Conservation (phyloP, 164 flowering plant genomes). For the Piper longum region DNA sequence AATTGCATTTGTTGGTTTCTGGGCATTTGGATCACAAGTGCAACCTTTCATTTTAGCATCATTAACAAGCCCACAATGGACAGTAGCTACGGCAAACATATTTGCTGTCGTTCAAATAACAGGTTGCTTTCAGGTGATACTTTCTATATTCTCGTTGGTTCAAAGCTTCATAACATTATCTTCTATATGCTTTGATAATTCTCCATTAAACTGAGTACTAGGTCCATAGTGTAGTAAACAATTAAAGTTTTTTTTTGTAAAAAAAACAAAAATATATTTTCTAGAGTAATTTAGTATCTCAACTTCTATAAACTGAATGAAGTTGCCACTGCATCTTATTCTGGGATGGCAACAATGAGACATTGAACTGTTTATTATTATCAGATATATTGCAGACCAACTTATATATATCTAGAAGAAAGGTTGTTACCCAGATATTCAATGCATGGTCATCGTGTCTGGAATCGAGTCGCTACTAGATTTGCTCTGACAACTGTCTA, state of each 20-base stretch:
- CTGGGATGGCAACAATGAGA: no score
- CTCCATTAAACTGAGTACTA: no score
- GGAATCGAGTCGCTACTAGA: constrained; percentile 9
- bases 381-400: constrained; percentile 61
- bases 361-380: background rate
- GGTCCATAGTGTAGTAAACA: no score
- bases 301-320: no score
- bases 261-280: no score
- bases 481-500: constrained; percentile 21
- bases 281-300: no score
- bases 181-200: no score
- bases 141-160: background rate
- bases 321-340: no score
- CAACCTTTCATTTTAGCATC: constrained; percentile 44
- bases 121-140: constrained; percentile 51
- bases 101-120: constrained; percentile 47
- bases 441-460: background rate
- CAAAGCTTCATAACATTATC: no score
- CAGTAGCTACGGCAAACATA: constrained; percentile 41
- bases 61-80: constrained; percentile 38
- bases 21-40: constrained; percentile 56
- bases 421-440: constrained; percentile 8
- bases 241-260: no score
- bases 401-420: constrained; percentile 35
- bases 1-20: constrained; percentile 44